Conservation (phyloP, 169 alveolate species). For the Eimeria brunetti region DNA sequence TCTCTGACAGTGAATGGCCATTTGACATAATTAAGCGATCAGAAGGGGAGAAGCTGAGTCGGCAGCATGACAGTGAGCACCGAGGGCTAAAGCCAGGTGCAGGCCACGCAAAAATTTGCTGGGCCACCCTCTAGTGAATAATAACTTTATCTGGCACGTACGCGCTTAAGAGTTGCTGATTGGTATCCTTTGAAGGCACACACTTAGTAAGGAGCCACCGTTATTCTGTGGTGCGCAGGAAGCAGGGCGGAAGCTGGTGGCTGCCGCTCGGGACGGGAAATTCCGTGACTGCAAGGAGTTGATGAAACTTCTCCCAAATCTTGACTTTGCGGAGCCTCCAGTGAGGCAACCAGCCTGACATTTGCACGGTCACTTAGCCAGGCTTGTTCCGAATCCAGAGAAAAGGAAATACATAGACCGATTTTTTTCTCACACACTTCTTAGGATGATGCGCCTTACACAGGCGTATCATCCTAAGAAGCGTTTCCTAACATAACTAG, state of each 20-base stretch:
- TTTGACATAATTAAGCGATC: neutral
- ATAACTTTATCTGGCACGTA: neutral
- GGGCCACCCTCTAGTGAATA: too few relatives aligned
- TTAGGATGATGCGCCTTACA: too few relatives aligned
- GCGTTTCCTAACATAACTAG: neutral
- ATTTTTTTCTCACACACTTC: neutral
- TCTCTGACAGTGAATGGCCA: neutral
- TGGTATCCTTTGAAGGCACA: neutral
- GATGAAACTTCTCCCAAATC: constrained; percentile 71
- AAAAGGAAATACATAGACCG: neutral
- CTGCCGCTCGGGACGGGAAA: constrained; percentile 79
- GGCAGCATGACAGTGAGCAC: constrained; percentile 30
- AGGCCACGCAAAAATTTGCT: neutral
- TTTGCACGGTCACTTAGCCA: neutral
- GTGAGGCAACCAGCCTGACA: neutral
- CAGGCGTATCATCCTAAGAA: neutral
- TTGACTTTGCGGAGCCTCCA: constrained; percentile 80
- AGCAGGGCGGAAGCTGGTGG: constrained; percentile 76
- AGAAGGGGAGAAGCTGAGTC: neutral
- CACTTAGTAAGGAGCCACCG: neutral
- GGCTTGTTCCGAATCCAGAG: neutral
- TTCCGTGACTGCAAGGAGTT: constrained; percentile 78
- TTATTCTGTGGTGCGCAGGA: constrained; percentile 47
- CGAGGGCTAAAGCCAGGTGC: neutral
- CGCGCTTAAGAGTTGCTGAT: neutral